phyloP scores from a whole-genome alignment of 2,329 filamentous ascomycete species.

The Botrytis squamosa region DNA sequence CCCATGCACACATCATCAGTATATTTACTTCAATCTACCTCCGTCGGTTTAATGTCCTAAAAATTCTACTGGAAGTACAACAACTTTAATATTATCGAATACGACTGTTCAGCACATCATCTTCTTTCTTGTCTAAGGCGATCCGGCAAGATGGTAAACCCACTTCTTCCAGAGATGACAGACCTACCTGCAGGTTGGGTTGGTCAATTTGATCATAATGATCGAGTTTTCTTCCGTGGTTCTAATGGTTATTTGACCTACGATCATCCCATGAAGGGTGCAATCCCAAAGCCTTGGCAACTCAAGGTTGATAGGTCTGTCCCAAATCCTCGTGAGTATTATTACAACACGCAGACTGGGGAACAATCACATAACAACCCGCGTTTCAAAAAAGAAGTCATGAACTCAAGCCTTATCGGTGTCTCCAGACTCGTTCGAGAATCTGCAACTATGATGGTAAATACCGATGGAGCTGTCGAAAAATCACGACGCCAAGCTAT shows the following conservation, averaged over 20 bases:
- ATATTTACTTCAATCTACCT: neutral
- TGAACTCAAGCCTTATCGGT: slow-evolving; percentile 10
- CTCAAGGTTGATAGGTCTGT: slow-evolving; percentile 15
- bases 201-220: slow-evolving; percentile 7
- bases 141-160: slow-evolving; percentile 8
- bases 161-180: slow-evolving; percentile 10
- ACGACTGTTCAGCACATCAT: neutral
- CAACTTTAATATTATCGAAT: neutral
- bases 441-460: slow-evolving; percentile 20
- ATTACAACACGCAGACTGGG: slow-evolving; percentile 15
- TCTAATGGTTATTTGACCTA: neutral
- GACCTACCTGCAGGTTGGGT: slow-evolving; percentile 8
- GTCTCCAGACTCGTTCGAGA: slow-evolving; percentile 18
- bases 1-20: neutral
- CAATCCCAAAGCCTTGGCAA: slow-evolving; percentile 24
- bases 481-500: slow-evolving; percentile 15
- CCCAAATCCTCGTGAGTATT: slow-evolving; percentile 6
- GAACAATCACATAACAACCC: slow-evolving; percentile 20
- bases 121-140: neutral
- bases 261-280: slow-evolving; percentile 19
- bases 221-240: slow-evolving; percentile 17
- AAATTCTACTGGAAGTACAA: neutral
- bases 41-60: neutral
- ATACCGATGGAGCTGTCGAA: slow-evolving; percentile 6
- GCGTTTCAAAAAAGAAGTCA: slow-evolving; percentile 14